Conservation (phyloP, 179 eudicot species). For the Monotropa hypopitys region DNA sequence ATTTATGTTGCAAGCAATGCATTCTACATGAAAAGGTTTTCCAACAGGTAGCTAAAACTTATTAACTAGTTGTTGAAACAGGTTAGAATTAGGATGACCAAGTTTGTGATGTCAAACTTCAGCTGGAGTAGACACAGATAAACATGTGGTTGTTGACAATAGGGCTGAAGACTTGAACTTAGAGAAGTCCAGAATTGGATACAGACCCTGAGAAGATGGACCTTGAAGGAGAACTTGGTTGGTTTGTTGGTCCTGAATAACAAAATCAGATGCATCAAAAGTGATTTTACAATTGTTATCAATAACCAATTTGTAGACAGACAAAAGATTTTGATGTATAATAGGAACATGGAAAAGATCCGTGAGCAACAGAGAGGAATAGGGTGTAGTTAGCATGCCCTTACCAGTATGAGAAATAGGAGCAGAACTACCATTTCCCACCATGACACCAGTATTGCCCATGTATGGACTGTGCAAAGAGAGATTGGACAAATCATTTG, state of each 20-base stretch:
- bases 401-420: not conserved
- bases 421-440: not conserved
- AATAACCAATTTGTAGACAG: not conserved
- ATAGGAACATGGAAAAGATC: not conserved
- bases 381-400: not conserved
- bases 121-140: no score
- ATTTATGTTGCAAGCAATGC: not conserved
- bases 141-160: no score
- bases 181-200: not conserved
- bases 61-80: not conserved
- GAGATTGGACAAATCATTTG: not conserved
- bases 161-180: not conserved
- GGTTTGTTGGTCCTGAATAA: not conserved
- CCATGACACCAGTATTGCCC: not conserved
- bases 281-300: not conserved
- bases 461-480: no score
- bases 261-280: not conserved
- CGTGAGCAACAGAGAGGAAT: no score
- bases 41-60: not conserved
- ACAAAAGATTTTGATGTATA: not conserved
- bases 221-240: not conserved
- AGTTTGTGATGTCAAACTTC: not conserved
- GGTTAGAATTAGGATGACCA: not conserved
- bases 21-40: not conserved
- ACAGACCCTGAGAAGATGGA: not conserved